Evolutionary conservation across 306 rosid genomes (phyloP).

Genomic region (Vigna angularis): DNA sequence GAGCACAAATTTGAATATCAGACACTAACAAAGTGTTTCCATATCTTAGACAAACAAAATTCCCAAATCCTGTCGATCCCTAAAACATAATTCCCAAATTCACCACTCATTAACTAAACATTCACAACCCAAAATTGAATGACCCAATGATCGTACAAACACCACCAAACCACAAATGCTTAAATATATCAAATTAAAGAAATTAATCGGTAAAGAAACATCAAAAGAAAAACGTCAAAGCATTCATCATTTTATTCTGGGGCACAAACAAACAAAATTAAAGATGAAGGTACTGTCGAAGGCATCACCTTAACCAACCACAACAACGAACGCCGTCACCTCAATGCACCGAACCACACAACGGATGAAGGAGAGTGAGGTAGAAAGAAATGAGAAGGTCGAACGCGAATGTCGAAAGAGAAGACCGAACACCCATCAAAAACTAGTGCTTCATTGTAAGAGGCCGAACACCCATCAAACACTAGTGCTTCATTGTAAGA

Average conservation of each 20-base stretch:
- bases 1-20: constrained; percentile 16
- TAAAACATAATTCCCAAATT: constrained; percentile 25
- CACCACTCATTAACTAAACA: constrained; percentile 19
- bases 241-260: background rate
- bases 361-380: no score
- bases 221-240: constrained; percentile 1
- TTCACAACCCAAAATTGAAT: background rate
- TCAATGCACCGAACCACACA: no score
- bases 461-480: no score
- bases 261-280: constrained; percentile 2
- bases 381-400: no score
- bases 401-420: no score
- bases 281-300: no score
- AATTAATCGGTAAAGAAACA: background rate
- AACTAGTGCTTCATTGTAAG: no score
- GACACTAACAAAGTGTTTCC: background rate
- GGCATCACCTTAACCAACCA: no score
- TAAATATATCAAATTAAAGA: background rate
- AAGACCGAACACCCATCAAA: no score
- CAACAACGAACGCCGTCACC: no score
- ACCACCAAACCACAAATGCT: background rate
- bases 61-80: constrained; percentile 35
- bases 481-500: no score
- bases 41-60: background rate
- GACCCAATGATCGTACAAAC: background rate